Evolutionary conservation across 768 basidiomycete genomes (phyloP).

Genomic region (Leucosporidium scottii): DNA sequence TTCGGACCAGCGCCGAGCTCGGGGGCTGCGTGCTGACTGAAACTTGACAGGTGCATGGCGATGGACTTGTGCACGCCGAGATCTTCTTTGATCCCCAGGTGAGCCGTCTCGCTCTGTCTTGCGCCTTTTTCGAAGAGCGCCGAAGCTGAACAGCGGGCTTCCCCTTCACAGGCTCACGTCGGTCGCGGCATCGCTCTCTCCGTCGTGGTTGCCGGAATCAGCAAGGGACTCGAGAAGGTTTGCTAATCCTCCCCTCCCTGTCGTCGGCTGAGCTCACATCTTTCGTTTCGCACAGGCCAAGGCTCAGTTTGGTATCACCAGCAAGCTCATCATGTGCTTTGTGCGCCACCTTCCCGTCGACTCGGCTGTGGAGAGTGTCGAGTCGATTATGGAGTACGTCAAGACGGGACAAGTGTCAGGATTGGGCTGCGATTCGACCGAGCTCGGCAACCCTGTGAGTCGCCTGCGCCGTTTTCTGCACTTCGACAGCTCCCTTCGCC

Average conservation of each 20-base stretch:
- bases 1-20: too few species aligned
- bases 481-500: background rate
- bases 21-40: too few species aligned
- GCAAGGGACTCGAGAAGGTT: constrained; percentile 22
- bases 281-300: constrained; percentile 5
- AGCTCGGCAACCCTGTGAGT: constrained; percentile 18
- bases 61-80: constrained; percentile 34
- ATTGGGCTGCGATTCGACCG: constrained; percentile 28
- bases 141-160: background rate
- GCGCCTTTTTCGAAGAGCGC: too few species aligned
- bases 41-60: background rate
- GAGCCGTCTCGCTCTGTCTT: background rate
- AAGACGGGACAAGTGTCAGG: constrained; percentile 26
- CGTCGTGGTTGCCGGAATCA: constrained; percentile 28
- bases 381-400: constrained; percentile 21
- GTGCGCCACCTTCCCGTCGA: constrained; percentile 29
- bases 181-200: constrained; percentile 25
- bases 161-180: constrained; percentile 33
- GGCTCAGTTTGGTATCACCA: constrained; percentile 30
- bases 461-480: too few species aligned
- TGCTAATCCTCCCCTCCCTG: background rate
- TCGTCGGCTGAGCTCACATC: background rate
- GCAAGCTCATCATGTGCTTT: constrained; percentile 31
- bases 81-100: constrained; percentile 3
- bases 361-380: constrained; percentile 18